phyloP scores from a whole-genome alignment of 768 basidiomycete species.

The Kwoniella sp. region DNA sequence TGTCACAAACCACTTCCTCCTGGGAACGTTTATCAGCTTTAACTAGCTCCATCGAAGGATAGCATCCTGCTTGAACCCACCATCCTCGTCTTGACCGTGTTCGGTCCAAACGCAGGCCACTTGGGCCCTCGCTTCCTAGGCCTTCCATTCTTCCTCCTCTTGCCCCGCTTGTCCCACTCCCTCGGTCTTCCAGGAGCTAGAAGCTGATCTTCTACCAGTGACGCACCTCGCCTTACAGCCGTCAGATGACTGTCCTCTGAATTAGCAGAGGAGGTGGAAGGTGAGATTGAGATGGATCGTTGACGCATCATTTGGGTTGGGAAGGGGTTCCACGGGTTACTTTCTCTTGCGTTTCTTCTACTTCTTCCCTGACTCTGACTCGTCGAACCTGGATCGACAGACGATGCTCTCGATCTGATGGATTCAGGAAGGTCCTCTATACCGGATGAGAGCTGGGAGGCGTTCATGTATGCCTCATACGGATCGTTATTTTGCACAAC shows the following conservation, averaged over 20 bases:
- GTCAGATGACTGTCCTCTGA: conserved; percentile 12
- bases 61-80: conserved; percentile 2
- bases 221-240: conserved; percentile 4
- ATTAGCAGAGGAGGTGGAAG: neutral
- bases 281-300: neutral
- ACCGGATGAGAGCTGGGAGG: conserved; percentile 5
- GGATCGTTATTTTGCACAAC: neutral
- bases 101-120: conserved; percentile 11
- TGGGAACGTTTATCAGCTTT: neutral
- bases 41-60: neutral
- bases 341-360: neutral
- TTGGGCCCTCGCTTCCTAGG: neutral
- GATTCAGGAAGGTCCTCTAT: conserved; percentile 6
- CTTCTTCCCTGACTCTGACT: neutral
- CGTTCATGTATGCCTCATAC: conserved; percentile 1
- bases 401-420: neutral
- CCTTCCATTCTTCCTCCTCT: neutral
- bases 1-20: conserved; percentile 23
- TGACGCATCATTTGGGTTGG: conserved; percentile 8
- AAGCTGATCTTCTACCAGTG: conserved; percentile 12
- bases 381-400: neutral
- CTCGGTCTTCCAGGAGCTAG: conserved; percentile 5
- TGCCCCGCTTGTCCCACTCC: neutral
- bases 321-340: conserved; percentile 12
- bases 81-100: conserved; percentile 20